These are phyloP conservation scores for Nannizzia gypsea DNA, from an alignment of 2,329 filamentous ascomycete species.

Conservation along the genomic window DNA sequence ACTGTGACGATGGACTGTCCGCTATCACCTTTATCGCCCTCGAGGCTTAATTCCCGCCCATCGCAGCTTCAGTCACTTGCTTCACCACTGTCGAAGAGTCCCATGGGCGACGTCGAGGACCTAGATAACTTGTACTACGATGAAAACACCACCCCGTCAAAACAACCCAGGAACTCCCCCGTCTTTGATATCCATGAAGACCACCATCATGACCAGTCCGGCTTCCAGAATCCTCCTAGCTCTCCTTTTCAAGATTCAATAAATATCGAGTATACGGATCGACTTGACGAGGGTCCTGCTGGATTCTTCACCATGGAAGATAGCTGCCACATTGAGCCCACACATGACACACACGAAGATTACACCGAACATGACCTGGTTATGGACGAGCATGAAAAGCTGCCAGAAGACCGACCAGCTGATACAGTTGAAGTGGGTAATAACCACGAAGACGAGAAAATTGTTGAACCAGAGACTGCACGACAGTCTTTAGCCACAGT, in stretches of 20 bases:
- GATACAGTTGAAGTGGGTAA: not conserved
- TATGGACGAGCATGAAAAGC: not conserved
- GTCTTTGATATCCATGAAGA: constrained; percentile 13
- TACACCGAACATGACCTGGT: not conserved
- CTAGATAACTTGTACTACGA: not conserved
- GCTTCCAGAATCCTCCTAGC: constrained; percentile 18
- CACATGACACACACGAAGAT: constrained; percentile 8
- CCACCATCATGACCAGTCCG: constrained; percentile 14
- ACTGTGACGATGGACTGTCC: not conserved
- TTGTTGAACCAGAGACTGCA: not conserved
- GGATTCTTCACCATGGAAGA: constrained; percentile 16
- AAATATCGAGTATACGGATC: constrained; percentile 16
- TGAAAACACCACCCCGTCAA: not conserved
- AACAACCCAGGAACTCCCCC: constrained; percentile 1
- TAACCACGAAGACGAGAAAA: not conserved
- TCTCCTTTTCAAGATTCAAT: constrained; percentile 28
- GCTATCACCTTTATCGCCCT: constrained; percentile 2
- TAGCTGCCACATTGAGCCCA: constrained; percentile 9
- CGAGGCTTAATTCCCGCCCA: constrained; percentile 1
- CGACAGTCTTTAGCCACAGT: constrained; percentile 19
- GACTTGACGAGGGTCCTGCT: constrained; percentile 15
- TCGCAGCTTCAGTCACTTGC: not conserved
- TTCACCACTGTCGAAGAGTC: not conserved
- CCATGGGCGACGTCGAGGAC: not conserved
- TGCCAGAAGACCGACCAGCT: not conserved